A percentile compares a stretch with the other conserved stretches of the same genome.
phyloP scores from a whole-genome alignment of 1,284 basidiomycete genomes.

The Xanthoconium separans region DNA sequence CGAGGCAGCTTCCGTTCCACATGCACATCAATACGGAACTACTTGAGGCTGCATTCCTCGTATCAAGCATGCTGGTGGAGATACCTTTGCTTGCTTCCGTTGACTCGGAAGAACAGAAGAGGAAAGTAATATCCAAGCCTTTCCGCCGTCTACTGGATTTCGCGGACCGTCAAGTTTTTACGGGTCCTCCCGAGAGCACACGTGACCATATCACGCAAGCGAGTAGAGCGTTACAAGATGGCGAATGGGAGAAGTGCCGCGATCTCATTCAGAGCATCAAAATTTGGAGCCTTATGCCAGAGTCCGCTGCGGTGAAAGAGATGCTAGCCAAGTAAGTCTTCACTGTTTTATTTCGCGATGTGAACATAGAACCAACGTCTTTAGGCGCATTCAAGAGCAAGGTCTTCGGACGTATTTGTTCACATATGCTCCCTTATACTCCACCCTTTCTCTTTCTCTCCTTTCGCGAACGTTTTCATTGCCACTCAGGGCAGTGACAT shows the following conservation, averaged over 20 bases:
- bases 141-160: slow-evolving; percentile 96
- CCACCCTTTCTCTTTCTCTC: slow-evolving; percentile 83
- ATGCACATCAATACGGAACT: slow-evolving; percentile 99
- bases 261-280: slow-evolving; percentile 96
- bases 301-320: slow-evolving; percentile 84
- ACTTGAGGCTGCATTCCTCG: slow-evolving; percentile 95
- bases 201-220: slow-evolving; percentile 99
- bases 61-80: slow-evolving; percentile 98
- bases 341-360: background rate
- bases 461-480: slow-evolving; percentile 89
- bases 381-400: slow-evolving; percentile 95
- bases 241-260: slow-evolving; percentile 95
- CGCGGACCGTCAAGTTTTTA: slow-evolving; percentile 97
- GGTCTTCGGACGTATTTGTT: slow-evolving; percentile 96
- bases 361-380: slow-evolving; percentile 3
- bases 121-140: slow-evolving; percentile 90
- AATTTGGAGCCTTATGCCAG: slow-evolving; percentile 97
- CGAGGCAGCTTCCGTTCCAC: slow-evolving; percentile 97
- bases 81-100: slow-evolving; percentile 94
- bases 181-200: slow-evolving; percentile 97
- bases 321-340: slow-evolving; percentile 85
- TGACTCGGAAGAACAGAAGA: slow-evolving; percentile 90
- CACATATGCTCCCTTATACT: slow-evolving; percentile 97
- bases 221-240: slow-evolving; percentile 92
- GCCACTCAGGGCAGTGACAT: slow-evolving; percentile 77